Evolutionary conservation across 352 stramenopile species (phyloP).

Genomic region (Phytophthora sojae): DNA sequence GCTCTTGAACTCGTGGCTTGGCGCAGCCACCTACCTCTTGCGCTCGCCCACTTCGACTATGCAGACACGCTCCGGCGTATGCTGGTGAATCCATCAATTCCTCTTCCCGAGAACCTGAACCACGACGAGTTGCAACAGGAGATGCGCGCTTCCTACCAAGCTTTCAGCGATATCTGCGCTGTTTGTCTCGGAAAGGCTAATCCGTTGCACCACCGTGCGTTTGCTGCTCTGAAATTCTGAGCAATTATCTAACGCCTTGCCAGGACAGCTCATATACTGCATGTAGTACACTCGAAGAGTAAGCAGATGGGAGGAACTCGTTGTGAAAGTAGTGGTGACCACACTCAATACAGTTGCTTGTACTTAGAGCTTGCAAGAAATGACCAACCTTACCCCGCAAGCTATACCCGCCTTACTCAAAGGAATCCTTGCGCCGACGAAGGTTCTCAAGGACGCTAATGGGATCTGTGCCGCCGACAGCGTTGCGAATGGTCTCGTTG

Average conservation of each 20-base stretch:
- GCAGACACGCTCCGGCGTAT: constrained; percentile 43
- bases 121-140: constrained; percentile 34
- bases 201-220: constrained; percentile 37
- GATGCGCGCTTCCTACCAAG: constrained; percentile 44
- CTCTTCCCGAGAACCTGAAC: constrained; percentile 29
- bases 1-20: constrained; percentile 38
- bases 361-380: not conserved
- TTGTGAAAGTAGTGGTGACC: constrained; percentile 10
- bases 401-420: constrained; percentile 44
- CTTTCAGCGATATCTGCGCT: constrained; percentile 41
- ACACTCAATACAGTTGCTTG: constrained; percentile 2
- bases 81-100: constrained; percentile 24
- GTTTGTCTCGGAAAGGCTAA: constrained; percentile 42
- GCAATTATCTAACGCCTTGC: constrained; percentile 17
- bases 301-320: constrained; percentile 2
- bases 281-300: constrained; percentile 3
- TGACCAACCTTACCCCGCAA: not conserved
- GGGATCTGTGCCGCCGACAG: constrained; percentile 78
- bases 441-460: constrained; percentile 85
- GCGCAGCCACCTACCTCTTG: constrained; percentile 44
- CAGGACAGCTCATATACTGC: not conserved
- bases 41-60: constrained; percentile 50
- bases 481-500: constrained; percentile 83
- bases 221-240: constrained; percentile 39
- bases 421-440: constrained; percentile 79